A percentile compares a stretch with the other conserved stretches of the same genome.
phyloP scores from a whole-genome alignment of 176 grass and related monocot genomes.

The Aegilops longissima region DNA sequence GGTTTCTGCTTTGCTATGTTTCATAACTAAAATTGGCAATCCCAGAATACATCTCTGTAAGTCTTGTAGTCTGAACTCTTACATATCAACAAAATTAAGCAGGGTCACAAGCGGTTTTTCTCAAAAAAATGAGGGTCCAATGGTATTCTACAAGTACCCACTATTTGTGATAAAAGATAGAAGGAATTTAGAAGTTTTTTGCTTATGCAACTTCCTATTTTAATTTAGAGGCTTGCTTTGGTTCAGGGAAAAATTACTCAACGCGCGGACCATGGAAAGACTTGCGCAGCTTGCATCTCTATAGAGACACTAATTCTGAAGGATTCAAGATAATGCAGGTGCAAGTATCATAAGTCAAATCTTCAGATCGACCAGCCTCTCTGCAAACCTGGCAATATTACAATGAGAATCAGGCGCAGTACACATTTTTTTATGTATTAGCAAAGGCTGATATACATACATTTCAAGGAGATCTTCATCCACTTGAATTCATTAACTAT shows the following conservation, averaged over 20 bases:
- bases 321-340: neutral
- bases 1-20: neutral
- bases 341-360: neutral
- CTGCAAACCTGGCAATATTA: slow-evolving; percentile 45
- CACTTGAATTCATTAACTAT: slow-evolving; percentile 25
- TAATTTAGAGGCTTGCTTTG: neutral
- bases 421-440: slow-evolving; percentile 4
- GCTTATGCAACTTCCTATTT: neutral
- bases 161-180: neutral
- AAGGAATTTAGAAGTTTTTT: neutral
- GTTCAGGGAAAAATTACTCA: neutral
- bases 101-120: no score
- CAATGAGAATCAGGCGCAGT: neutral
- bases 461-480: slow-evolving; percentile 29
- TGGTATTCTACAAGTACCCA: no score
- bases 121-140: no score
- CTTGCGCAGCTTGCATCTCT: neutral
- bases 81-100: neutral
- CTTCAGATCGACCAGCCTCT: slow-evolving; percentile 34
- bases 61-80: neutral
- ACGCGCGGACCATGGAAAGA: neutral
- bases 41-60: neutral
- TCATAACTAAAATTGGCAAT: neutral
- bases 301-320: neutral
- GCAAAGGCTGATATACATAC: slow-evolving; percentile 25